Base-by-base conservation (phyloP, 73 alveolate species). In the Stentor roeselii region DNA sequence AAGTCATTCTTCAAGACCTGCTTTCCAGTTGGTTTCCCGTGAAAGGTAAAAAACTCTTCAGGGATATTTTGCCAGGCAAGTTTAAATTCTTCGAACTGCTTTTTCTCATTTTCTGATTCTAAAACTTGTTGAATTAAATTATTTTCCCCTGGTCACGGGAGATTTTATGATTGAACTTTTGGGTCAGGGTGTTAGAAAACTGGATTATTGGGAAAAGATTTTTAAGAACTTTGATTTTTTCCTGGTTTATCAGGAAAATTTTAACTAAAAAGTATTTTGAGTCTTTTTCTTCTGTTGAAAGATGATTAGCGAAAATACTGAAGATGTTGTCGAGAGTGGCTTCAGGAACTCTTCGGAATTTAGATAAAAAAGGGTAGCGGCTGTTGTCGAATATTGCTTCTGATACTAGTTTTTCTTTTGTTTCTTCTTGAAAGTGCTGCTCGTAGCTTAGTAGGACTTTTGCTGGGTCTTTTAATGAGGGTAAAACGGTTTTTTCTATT, bases 111-210 rank as follows among this genome's bases (percentile, higher is more conserved):
- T 1, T 76, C 84, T n/a, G 1, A 78, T 11, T 6, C 6, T 11
- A 50, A 30, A 61, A 61, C 82, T 14, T 61, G 37, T 11, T 30
- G 6, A 76, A 36, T 76, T 15, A 21, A 1, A 76, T 21, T 0
- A n/a, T 2, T 2, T 67, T 76, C 21, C 82, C 86, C 39, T 76
- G 82, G 14, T 76, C 84, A n/a, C 84, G 30, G n/a, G 84, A 38
- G 21, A 76, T 76, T 14, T 0, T 76, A 3, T 76, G 74, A 76
- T 76, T 41, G 39, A 21, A 76, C 6, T 21, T 39, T 39, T 76
- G 82, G 32, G n/a, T 21, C 39, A 76, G 3, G 30, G 34, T 14
- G 3, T 76, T 76, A 21, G 74, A n/a, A 76, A 76, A 76, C 3
- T 41, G 38, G n/a, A 76, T 15, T 39, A 76, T 76, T 39, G 84